Percentiles rank a stretch among this genome's conserved stretches.
These are phyloP conservation scores for Xylaria nigripes DNA, from an alignment of 495 filamentous ascomycete species.

Conservation along the genomic window DNA sequence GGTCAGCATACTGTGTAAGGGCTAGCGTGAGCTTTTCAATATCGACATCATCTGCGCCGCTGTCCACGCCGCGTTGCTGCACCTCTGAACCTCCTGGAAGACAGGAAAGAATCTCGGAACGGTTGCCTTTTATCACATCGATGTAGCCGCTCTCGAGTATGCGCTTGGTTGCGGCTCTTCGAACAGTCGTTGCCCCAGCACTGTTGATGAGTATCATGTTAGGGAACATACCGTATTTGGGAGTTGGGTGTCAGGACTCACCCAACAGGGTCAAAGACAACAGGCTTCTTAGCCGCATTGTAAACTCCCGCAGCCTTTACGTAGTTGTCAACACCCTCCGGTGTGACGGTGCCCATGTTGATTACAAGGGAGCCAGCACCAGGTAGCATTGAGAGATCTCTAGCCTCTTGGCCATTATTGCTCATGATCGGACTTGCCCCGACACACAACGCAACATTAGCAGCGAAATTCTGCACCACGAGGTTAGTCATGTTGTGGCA, in stretches of 20 bases:
- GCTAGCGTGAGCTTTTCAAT: constrained; percentile 49
- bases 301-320: constrained; percentile 56
- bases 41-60: constrained; percentile 49
- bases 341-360: constrained; percentile 88
- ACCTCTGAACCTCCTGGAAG: constrained; percentile 47
- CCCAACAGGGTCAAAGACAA: constrained; percentile 88
- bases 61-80: constrained; percentile 88
- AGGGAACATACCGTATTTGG: background rate
- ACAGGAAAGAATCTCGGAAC: constrained; percentile 77
- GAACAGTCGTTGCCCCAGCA: constrained; percentile 69
- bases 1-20: constrained; percentile 54
- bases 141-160: constrained; percentile 72
- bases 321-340: constrained; percentile 62
- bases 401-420: constrained; percentile 73
- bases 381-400: constrained; percentile 56
- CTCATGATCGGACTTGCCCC: constrained; percentile 94
- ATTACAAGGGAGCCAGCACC: constrained; percentile 61
- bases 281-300: constrained; percentile 62
- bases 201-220: constrained; percentile 15
- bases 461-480: constrained; percentile 86
- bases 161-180: constrained; percentile 59
- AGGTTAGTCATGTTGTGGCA: constrained; percentile 96
- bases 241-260: constrained; percentile 15
- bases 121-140: constrained; percentile 90
- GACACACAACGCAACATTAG: constrained; percentile 76